phyloP scores from a whole-genome alignment of 805 yeast species.

The Lipomyces starkeyi region DNA sequence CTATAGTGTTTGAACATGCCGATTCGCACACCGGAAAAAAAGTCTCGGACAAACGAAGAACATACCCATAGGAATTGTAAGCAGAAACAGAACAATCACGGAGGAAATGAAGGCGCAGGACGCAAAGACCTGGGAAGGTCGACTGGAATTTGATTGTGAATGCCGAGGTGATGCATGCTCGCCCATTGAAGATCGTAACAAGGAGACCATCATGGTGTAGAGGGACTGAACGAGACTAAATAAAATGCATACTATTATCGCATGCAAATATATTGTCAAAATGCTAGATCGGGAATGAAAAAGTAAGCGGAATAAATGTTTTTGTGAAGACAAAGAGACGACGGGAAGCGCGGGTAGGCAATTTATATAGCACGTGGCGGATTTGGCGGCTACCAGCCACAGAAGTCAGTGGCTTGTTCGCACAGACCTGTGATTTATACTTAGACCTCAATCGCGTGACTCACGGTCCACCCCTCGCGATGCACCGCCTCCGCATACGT shows the following conservation, averaged over 20 bases:
- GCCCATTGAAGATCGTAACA: background rate
- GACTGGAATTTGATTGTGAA: background rate
- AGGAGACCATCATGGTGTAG: background rate
- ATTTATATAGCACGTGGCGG: too few species aligned
- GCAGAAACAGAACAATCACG: constrained; percentile 15
- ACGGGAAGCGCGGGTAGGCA: background rate
- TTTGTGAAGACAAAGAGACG: background rate
- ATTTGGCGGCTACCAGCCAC: background rate
- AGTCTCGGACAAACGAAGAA: background rate
- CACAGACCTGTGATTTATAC: background rate
- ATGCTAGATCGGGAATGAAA: background rate
- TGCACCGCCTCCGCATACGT: constrained; percentile 1
- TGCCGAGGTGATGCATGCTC: background rate
- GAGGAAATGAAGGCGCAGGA: constrained; percentile 15
- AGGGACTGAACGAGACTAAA: background rate
- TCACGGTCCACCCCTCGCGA: background rate
- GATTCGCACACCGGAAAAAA: background rate
- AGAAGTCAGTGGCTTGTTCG: too few species aligned
- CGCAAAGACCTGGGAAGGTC: constrained; percentile 3
- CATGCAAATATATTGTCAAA: background rate
- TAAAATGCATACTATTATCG: background rate
- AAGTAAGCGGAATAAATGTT: background rate
- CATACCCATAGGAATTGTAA: constrained; percentile 15
- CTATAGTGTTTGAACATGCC: background rate
- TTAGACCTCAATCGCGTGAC: background rate